Conservation (phyloP, 2,329 filamentous ascomycete genomes). For the Clarireedia homoeocarpa region DNA sequence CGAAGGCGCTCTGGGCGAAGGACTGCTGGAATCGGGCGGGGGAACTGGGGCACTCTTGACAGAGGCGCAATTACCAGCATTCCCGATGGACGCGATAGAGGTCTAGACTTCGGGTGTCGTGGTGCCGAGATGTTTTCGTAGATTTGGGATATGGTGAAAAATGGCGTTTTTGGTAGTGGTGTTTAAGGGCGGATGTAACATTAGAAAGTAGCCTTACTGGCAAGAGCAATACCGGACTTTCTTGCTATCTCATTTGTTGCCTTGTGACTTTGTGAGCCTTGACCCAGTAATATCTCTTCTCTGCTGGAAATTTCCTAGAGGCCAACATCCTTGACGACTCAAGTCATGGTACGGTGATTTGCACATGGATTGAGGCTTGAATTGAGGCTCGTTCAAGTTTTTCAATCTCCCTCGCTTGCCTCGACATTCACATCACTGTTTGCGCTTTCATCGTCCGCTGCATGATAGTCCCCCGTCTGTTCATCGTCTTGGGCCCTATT, state of each 20-base stretch:
- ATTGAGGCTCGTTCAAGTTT: too few relatives aligned
- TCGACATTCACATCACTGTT: neutral
- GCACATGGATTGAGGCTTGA: neutral
- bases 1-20: conserved; percentile 45
- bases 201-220: neutral
- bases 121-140: neutral
- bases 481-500: neutral
- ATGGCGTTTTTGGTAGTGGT: conserved; percentile 12
- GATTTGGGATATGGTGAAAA: neutral
- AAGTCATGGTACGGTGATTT: too few relatives aligned
- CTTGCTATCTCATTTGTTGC: neutral
- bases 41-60: neutral
- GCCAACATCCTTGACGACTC: too few relatives aligned
- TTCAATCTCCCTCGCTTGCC: neutral
- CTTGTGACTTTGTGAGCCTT: neutral
- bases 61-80: conserved; percentile 7
- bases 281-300: too few relatives aligned
- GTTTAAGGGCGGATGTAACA: conserved; percentile 5
- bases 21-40: conserved; percentile 27
- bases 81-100: conserved; percentile 19
- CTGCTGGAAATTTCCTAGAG: too few relatives aligned
- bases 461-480: neutral
- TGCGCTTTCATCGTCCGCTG: conserved; percentile 2
- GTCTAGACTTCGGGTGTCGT: conserved; percentile 8
- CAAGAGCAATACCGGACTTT: neutral